A percentile compares a stretch with the other conserved stretches of the same genome.
Evolutionary conservation across 306 rosid species (phyloP).

Genomic region (Sicyos baderoa): DNA sequence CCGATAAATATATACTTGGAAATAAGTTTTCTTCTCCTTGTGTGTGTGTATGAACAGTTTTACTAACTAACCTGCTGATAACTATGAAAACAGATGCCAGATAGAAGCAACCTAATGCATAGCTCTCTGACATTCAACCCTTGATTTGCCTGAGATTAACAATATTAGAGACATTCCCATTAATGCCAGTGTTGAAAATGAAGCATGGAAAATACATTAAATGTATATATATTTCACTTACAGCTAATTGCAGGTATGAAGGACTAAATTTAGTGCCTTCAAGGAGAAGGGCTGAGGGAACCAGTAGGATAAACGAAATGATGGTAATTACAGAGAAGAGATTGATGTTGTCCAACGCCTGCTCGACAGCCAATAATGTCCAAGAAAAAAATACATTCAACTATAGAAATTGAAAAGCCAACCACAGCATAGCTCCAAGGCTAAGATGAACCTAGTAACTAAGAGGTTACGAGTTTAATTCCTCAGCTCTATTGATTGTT

Average conservation of each 20-base stretch:
- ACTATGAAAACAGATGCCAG: slow-evolving; percentile 88
- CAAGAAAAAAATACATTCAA: not conserved
- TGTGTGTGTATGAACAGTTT: not conserved
- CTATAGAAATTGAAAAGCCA: no score
- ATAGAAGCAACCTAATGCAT: slow-evolving; percentile 53
- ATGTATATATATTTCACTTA: slow-evolving; percentile 41
- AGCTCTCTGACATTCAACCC: slow-evolving; percentile 61
- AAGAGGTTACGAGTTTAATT: no score
- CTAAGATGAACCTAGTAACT: no score
- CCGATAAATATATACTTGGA: no score
- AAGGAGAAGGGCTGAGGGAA: slow-evolving; percentile 51
- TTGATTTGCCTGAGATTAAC: slow-evolving; percentile 14
- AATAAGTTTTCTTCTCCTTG: no score
- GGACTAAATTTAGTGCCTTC: slow-evolving; percentile 88
- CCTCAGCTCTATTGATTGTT: no score
- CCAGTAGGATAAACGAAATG: slow-evolving; percentile 69
- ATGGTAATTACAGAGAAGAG: slow-evolving; percentile 86
- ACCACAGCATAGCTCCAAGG: no score
- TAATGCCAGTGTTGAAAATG: slow-evolving; percentile 21
- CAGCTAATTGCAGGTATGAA: slow-evolving; percentile 53
- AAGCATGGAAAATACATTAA: slow-evolving; percentile 11
- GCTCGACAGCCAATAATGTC: slow-evolving; percentile 21
- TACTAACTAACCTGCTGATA: slow-evolving; percentile 66
- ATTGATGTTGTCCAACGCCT: slow-evolving; percentile 74
- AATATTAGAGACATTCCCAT: no score